Conservation (phyloP, 225 moss, liverwort and hornwort genomes). For the Ulota crispa region DNA sequence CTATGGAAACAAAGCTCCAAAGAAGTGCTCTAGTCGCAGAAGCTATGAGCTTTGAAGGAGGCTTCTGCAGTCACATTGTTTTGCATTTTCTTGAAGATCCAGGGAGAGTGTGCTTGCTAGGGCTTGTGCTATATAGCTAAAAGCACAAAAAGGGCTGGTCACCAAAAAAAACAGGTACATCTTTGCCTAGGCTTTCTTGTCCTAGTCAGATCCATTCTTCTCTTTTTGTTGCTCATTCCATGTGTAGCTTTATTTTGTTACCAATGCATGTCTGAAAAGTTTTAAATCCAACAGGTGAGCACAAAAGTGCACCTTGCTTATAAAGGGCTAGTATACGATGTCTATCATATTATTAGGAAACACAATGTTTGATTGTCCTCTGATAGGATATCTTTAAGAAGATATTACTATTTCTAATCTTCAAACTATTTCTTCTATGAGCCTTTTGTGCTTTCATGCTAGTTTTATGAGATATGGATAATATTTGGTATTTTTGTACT, state of each 20-base stretch:
- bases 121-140: conserved; percentile 78
- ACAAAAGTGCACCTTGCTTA: too few species aligned
- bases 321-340: neutral
- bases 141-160: conserved; percentile 86
- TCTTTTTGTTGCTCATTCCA: too few species aligned
- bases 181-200: conserved; percentile 75
- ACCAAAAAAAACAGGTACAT: conserved; percentile 77
- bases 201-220: conserved; percentile 44
- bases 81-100: conserved; percentile 50
- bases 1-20: conserved; percentile 76
- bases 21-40: conserved; percentile 56
- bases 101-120: conserved; percentile 64
- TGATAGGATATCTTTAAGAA: neutral
- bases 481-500: neutral
- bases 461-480: neutral
- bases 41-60: conserved; percentile 39
- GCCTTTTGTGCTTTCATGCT: too few species aligned
- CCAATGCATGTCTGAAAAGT: too few species aligned
- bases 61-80: conserved; percentile 38
- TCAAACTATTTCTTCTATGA: neutral
- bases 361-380: neutral
- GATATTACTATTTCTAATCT: neutral
- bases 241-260: too few species aligned
- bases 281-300: too few species aligned
- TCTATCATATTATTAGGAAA: neutral